Conservation (phyloP, 108 stramenopile species). For the Asterionellopsis glacialis region DNA sequence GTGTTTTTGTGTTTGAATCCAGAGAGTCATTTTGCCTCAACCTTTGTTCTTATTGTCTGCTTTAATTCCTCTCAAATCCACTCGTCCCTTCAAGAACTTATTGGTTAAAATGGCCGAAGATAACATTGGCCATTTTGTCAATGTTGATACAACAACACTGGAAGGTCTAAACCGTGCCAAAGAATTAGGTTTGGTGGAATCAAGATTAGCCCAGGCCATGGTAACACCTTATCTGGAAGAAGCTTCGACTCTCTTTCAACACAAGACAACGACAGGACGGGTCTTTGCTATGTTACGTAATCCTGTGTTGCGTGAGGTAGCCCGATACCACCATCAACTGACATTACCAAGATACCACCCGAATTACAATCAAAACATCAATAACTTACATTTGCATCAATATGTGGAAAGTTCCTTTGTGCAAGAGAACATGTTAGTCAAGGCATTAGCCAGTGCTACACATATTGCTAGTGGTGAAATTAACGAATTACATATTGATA, state of each 20-base stretch:
- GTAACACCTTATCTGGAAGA: conserved; percentile 24
- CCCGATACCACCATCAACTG: conserved; percentile 43
- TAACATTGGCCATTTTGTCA: conserved; percentile 17
- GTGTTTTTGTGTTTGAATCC: background rate
- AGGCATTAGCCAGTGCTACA: conserved; percentile 16
- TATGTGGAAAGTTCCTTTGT: conserved; percentile 33
- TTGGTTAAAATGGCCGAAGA: too few relatives aligned
- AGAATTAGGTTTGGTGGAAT: conserved; percentile 20
- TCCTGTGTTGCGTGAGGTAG: conserved; percentile 24
- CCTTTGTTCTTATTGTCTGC: background rate
- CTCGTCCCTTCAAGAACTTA: too few relatives aligned
- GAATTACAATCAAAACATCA: conserved; percentile 18
- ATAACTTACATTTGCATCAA: conserved; percentile 28
- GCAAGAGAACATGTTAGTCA: conserved; percentile 46
- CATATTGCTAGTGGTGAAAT: conserved; percentile 16
- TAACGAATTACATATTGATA: conserved; percentile 20
- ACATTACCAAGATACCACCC: conserved; percentile 22
- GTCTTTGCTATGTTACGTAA: conserved; percentile 24
- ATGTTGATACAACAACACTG: conserved; percentile 35
- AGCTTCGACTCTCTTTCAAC: conserved; percentile 1
- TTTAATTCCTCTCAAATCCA: too few relatives aligned
- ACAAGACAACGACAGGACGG: background rate
- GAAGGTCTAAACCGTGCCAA: conserved; percentile 35
- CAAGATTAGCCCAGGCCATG: conserved; percentile 31
- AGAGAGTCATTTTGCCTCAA: background rate